phyloP scores from a whole-genome alignment of 179 eudicot genomes.

The Spinacia oleracea region DNA sequence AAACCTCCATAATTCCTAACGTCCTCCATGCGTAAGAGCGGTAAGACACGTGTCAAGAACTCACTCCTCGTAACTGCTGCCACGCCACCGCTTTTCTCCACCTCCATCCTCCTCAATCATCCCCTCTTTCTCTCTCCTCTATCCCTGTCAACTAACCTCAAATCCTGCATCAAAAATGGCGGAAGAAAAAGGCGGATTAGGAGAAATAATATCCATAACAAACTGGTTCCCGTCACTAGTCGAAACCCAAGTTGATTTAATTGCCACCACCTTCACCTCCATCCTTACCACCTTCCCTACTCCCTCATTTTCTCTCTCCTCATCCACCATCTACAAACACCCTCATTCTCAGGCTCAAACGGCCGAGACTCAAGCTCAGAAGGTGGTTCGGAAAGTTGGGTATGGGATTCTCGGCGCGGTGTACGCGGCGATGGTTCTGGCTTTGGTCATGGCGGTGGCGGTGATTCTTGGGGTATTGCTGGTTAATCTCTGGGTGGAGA shows the following conservation, averaged over 20 bases:
- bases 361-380: not conserved
- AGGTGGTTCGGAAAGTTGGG: conserved; percentile 37
- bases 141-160: not conserved
- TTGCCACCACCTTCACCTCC: conserved; percentile 27
- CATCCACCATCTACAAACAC: conserved; percentile 5
- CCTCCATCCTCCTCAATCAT: not conserved
- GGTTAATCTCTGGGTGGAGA: conserved; percentile 57
- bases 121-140: not conserved
- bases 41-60: conserved; percentile 14
- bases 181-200: not conserved
- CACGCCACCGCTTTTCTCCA: conserved; percentile 18
- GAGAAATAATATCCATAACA: conserved; percentile 21
- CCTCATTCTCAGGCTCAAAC: conserved; percentile 3
- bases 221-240: conserved; percentile 33
- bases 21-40: not conserved
- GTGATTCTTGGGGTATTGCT: conserved; percentile 43
- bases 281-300: conserved; percentile 31
- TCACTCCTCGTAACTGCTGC: not conserved
- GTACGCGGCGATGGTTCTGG: conserved; percentile 43
- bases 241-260: conserved; percentile 38
- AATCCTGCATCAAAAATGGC: conserved; percentile 17
- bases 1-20: not conserved
- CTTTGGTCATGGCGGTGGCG: conserved; percentile 41
- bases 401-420: conserved; percentile 51
- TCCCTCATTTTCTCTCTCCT: not conserved